Percentiles rank a stretch among this genome's conserved stretches.
These are phyloP conservation scores for Fraxinus floribunda DNA, from an alignment of 305 asterid species.

Conservation along the genomic window DNA sequence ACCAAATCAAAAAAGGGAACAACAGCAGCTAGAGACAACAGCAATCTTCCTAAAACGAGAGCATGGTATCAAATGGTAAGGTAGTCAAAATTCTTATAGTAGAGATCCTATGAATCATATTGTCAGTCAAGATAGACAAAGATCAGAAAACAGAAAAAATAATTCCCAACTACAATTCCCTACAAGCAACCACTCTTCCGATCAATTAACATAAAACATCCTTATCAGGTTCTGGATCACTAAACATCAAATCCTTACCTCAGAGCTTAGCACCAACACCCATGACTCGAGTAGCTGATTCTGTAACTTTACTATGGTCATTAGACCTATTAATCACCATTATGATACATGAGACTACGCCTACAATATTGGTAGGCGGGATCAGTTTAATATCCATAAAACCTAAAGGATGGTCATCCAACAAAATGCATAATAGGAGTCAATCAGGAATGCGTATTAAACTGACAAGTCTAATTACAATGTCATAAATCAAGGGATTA, in stretches of 20 bases:
- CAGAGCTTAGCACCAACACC: neutral
- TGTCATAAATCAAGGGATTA: neutral
- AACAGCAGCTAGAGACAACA: neutral
- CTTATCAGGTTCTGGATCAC: neutral
- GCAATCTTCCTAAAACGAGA: neutral
- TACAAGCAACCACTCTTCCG: neutral
- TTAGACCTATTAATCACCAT: neutral
- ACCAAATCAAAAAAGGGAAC: neutral
- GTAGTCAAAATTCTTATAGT: neutral
- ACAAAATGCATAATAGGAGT: neutral
- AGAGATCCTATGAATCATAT: neutral
- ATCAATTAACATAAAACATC: neutral
- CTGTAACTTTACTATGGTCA: neutral
- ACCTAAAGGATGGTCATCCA: neutral
- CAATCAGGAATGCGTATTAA: neutral
- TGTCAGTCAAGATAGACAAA: neutral
- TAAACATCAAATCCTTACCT: neutral
- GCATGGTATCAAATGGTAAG: neutral
- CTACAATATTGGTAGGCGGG: neutral
- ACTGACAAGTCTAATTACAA: neutral
- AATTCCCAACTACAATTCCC: neutral
- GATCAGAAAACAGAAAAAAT: neutral
- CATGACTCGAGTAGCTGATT: neutral
- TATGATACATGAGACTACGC: neutral
- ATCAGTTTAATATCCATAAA: neutral